These are phyloP conservation scores for Kazachstania taianensis DNA, from an alignment of 805 yeast species.

Conservation along the genomic window DNA sequence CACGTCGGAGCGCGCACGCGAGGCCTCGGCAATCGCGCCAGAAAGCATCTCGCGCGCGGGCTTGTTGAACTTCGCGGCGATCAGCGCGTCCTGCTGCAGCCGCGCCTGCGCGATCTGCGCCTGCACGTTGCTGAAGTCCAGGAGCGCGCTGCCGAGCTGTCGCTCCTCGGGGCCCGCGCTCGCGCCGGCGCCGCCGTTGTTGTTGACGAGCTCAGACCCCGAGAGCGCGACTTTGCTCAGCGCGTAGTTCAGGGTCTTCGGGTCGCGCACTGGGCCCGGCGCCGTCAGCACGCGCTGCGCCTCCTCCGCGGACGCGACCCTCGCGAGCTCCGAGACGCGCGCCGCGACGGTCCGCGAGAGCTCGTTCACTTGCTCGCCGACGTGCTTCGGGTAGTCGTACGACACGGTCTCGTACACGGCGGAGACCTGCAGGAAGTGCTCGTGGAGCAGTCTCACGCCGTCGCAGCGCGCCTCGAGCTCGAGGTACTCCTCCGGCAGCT, in stretches of 20 bases:
- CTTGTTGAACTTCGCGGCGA: constrained; percentile 58
- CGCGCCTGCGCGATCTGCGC: constrained; percentile 73
- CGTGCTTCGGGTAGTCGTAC: constrained; percentile 73
- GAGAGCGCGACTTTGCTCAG: constrained; percentile 62
- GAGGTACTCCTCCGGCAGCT: constrained; percentile 72
- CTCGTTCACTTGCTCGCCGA: constrained; percentile 63
- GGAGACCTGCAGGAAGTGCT: constrained; percentile 43
- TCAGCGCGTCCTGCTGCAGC: constrained; percentile 69
- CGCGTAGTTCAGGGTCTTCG: constrained; percentile 78
- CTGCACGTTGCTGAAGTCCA: constrained; percentile 59
- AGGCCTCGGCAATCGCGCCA: constrained; percentile 50
- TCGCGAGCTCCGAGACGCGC: constrained; percentile 56
- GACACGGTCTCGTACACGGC: constrained; percentile 58
- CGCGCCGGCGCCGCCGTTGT: constrained; percentile 8
- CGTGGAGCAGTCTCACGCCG: constrained; percentile 58
- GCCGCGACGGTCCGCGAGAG: constrained; percentile 55
- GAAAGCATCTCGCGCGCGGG: constrained; percentile 53
- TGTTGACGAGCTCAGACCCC: constrained; percentile 27
- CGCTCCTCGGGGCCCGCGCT: constrained; percentile 28
- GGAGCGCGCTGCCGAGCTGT: constrained; percentile 44
- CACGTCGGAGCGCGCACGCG: constrained; percentile 60
- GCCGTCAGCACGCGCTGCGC: constrained; percentile 60
- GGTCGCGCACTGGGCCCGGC: constrained; percentile 43
- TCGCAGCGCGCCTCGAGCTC: constrained; percentile 67
- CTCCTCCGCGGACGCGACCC: constrained; percentile 69